Conservation (phyloP, 2,329 filamentous ascomycete species). For the Pseudogymnoascus sp. region DNA sequence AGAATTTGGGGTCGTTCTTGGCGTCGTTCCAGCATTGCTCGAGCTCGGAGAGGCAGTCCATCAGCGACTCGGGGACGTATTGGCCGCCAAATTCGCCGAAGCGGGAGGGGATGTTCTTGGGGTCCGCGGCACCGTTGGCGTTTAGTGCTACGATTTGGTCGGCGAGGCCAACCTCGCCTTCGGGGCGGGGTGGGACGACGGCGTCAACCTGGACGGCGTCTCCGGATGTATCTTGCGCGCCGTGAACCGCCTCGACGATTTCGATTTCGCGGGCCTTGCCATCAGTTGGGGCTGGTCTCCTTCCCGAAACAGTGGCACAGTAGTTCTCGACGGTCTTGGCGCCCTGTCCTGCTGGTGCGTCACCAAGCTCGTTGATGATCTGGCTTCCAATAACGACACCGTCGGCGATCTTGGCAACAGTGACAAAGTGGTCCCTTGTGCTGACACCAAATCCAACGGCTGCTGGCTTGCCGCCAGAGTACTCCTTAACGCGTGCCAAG, state of each 20-base stretch:
- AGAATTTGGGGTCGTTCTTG: constrained; percentile 81
- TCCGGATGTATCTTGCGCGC: constrained; percentile 50
- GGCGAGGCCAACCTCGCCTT: constrained; percentile 26
- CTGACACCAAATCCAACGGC: constrained; percentile 95
- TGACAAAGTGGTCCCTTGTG: constrained; percentile 86
- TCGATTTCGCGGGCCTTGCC: constrained; percentile 54
- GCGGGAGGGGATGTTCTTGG: constrained; percentile 62
- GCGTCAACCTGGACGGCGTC: constrained; percentile 58
- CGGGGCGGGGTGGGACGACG: constrained; percentile 42
- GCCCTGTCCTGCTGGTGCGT: constrained; percentile 57
- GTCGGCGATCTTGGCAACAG: constrained; percentile 75
- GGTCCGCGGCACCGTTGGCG: constrained; percentile 36
- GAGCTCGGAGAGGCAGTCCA: constrained; percentile 89
- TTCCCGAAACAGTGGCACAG: constrained; percentile 63
- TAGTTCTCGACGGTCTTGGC: constrained; percentile 76
- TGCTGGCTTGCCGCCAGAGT: constrained; percentile 81
- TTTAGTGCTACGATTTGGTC: constrained; percentile 65
- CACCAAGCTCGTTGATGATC: constrained; percentile 73
- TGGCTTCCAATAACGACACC: constrained; percentile 96
- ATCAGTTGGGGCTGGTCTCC: constrained; percentile 33
- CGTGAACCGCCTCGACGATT: constrained; percentile 58
- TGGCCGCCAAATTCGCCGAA: constrained; percentile 97
- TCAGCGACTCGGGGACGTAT: constrained; percentile 93
- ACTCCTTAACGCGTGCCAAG: constrained; percentile 78
- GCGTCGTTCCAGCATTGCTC: constrained; percentile 87